Base-by-base conservation (phyloP, 2,329 filamentous ascomycete genomes). In the Tricladium varicosporioides region DNA sequence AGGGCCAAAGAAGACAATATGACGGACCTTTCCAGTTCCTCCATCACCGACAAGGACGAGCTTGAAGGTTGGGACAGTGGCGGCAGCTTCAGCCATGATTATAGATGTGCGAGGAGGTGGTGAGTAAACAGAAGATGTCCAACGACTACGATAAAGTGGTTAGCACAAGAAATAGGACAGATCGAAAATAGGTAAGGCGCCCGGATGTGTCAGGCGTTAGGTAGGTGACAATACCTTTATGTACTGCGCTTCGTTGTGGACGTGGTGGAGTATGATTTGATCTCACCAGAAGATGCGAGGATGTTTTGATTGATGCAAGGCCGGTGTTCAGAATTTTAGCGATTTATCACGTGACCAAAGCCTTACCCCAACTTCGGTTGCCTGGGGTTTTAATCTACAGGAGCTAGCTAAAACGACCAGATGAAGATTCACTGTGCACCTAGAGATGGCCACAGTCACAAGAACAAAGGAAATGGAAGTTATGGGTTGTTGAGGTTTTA, bases 41-140 rank as follows among this genome's bases (percentile, higher is more conserved):
- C 94, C 94, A 76, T 99, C 94, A 77, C 94, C 94, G 73, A 99
- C 94, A 80, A 99, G 91, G 76, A 99, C 94, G 72, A 99, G 91
- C 91, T 99, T 99, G 89, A 99, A 99, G 77, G 91, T 96, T 67
- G 93, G 91, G 67, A 80, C 72, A 62, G 67, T 66, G 65, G 75
- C 71, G 75, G 75, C 69, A 64, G 72, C 71, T 67, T 79, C 75
- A 78, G 88, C 84, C 90, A 94, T 95, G 71, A 60, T 78, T 66
- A 60, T 60, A 62, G 55, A 54, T 66, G 55, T 63, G 57, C 57
- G 58, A 27, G 53, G 51, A 58, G 44, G 63, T 58, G 53, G 53
- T 57, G 65, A 48, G 62, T 68, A 65, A 68, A 69, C 62, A 67
- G 61, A 58, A 55, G 32, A 48, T 61, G 48, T 59, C 49, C 61